Conservation (phyloP, 192 early-diverging fungal species). For the Backusella sp. region DNA sequence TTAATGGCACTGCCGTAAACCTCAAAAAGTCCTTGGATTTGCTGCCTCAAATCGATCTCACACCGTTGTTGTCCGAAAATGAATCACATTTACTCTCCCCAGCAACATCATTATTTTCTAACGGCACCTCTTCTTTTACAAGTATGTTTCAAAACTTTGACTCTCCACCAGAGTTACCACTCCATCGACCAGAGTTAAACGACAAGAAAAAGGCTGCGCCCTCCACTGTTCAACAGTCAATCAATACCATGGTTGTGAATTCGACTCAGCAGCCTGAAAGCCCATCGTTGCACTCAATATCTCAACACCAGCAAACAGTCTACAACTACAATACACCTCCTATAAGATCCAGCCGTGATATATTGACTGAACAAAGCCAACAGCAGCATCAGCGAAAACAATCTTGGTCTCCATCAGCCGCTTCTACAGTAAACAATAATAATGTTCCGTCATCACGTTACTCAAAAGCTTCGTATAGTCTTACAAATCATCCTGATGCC, state of each 20-base stretch:
- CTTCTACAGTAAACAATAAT: not conserved
- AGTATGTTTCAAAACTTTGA: not conserved
- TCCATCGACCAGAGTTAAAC: not conserved
- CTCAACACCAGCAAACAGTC: not conserved
- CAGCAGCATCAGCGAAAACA: not conserved
- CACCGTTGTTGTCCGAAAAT: not conserved
- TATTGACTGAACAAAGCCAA: not conserved
- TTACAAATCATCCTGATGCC: conserved; percentile 29
- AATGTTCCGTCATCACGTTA: conserved; percentile 1
- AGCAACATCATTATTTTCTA: not conserved
- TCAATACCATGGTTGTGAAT: conserved; percentile 4
- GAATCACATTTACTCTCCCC: conserved; percentile 12
- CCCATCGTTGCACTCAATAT: not conserved
- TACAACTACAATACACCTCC: not conserved
- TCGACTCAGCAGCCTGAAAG: no score
- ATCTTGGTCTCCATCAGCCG: not conserved
- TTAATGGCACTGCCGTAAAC: not conserved
- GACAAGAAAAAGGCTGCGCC: not conserved
- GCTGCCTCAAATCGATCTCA: not conserved
- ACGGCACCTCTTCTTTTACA: not conserved
- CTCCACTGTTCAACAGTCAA: not conserved
- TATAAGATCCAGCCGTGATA: not conserved
- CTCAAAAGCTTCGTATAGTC: conserved; percentile 25
- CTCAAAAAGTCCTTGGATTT: not conserved
- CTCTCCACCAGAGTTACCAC: not conserved